Evolutionary conservation across 345 rosid species (phyloP).

Genomic region (Pseudoturritis turrita): DNA sequence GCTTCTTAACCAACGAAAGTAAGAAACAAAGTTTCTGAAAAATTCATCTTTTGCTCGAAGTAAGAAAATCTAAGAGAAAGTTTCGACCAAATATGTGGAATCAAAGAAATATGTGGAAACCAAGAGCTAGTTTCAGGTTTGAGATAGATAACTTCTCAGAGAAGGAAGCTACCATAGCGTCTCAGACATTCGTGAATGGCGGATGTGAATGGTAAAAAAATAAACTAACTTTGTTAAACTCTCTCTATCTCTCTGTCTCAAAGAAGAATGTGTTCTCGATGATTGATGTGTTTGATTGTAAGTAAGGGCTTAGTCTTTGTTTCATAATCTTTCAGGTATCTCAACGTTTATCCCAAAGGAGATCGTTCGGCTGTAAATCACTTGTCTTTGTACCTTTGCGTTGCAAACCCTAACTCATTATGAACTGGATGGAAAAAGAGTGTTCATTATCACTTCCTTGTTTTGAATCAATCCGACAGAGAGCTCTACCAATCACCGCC

Average conservation of each 20-base stretch:
- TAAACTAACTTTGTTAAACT: too few relatives aligned
- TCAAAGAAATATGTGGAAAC: too few relatives aligned
- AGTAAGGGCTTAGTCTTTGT: not conserved
- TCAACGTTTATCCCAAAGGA: not conserved
- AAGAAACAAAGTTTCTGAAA: not conserved
- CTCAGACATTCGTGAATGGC: too few relatives aligned
- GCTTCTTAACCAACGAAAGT: too few relatives aligned
- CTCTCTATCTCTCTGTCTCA: too few relatives aligned
- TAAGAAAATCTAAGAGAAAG: not conserved
- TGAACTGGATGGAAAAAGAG: not conserved
- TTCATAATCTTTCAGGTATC: not conserved
- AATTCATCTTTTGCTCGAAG: too few relatives aligned
- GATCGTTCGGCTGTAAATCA: not conserved
- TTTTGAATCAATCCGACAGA: not conserved
- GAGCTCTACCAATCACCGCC: not conserved
- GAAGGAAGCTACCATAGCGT: too few relatives aligned
- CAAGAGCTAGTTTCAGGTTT: not conserved
- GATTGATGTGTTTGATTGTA: too few relatives aligned
- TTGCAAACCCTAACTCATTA: not conserved
- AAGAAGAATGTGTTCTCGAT: too few relatives aligned
- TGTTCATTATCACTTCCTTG: not conserved
- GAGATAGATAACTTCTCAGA: too few relatives aligned
- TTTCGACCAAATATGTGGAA: not conserved
- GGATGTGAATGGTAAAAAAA: too few relatives aligned
- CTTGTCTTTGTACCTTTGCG: not conserved